These are phyloP conservation scores for Picea engelmannii DNA, from an alignment of 83 land plant species.

Conservation along the genomic window DNA sequence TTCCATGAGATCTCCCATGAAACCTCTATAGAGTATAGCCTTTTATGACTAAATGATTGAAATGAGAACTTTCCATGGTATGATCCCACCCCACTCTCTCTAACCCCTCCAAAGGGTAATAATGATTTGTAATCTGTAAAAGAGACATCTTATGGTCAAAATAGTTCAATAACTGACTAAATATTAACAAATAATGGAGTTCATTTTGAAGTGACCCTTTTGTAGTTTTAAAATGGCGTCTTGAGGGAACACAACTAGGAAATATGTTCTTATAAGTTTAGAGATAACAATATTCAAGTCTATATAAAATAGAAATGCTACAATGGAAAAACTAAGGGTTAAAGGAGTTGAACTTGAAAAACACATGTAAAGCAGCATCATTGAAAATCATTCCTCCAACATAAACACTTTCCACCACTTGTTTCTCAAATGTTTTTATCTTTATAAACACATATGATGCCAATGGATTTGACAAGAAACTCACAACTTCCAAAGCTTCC, in stretches of 20 bases:
- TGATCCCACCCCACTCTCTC: constrained; percentile 64
- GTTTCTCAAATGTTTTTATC: constrained; percentile 41
- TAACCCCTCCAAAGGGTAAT: constrained; percentile 78
- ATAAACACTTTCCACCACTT: constrained; percentile 42
- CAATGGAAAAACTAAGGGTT: neutral
- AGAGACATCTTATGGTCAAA: neutral
- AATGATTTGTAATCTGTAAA: constrained; percentile 50
- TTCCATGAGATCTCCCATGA: constrained; percentile 44
- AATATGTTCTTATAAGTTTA: neutral
- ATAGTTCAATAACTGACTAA: neutral
- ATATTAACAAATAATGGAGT: neutral
- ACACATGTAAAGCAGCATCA: constrained; percentile 59
- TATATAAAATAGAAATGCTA: neutral
- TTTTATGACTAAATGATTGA: constrained; percentile 85
- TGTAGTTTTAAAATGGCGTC: neutral
- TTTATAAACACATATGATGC: constrained; percentile 60
- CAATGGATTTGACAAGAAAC: constrained; percentile 55
- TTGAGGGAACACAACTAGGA: neutral
- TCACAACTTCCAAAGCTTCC: constrained; percentile 46
- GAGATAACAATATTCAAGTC: neutral
- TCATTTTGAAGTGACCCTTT: neutral
- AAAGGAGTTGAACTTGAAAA: neutral
- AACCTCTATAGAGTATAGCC: constrained; percentile 53
- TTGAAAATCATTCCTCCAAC: constrained; percentile 65
- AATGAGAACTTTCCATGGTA: constrained; percentile 87